phyloP scores from a whole-genome alignment of 768 basidiomycete species.

The Exsudoporus frostii region DNA sequence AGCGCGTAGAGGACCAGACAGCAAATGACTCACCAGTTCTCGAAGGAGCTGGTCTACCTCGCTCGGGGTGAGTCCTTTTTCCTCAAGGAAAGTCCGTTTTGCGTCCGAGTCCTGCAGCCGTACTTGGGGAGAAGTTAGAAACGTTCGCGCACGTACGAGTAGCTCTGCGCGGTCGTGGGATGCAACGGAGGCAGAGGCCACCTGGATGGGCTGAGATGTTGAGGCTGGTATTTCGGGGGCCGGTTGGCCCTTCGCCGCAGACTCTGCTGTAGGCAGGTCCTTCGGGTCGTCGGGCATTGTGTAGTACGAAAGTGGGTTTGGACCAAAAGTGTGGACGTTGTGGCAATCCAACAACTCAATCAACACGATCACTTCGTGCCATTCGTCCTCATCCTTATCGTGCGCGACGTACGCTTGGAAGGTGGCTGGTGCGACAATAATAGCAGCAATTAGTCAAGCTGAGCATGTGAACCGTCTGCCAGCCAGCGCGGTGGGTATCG shows the following conservation, averaged over 20 bases:
- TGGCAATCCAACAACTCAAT: not conserved
- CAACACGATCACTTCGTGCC: no score
- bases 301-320: no score
- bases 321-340: no score
- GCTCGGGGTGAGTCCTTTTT: conserved; percentile 62
- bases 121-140: conserved; percentile 66
- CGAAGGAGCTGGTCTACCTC: conserved; percentile 61
- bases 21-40: conserved; percentile 44
- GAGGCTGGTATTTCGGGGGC: not conserved
- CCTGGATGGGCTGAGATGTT: not conserved
- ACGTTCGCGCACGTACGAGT: conserved; percentile 54
- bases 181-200: not conserved
- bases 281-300: conserved; percentile 18
- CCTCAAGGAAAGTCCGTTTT: conserved; percentile 62
- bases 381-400: not conserved
- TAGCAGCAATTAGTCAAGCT: not conserved
- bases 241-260: not conserved
- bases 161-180: conserved; percentile 40
- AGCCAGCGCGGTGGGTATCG: no score
- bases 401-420: not conserved
- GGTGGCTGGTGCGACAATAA: not conserved
- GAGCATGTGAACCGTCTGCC: conserved; percentile 3
- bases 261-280: not conserved
- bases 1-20: conserved; percentile 1
- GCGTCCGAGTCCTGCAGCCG: conserved; percentile 50